A percentile compares a stretch with the other conserved stretches of the same genome.
phyloP scores from a whole-genome alignment of 306 rosid species.

The Hippophae tibetana region DNA sequence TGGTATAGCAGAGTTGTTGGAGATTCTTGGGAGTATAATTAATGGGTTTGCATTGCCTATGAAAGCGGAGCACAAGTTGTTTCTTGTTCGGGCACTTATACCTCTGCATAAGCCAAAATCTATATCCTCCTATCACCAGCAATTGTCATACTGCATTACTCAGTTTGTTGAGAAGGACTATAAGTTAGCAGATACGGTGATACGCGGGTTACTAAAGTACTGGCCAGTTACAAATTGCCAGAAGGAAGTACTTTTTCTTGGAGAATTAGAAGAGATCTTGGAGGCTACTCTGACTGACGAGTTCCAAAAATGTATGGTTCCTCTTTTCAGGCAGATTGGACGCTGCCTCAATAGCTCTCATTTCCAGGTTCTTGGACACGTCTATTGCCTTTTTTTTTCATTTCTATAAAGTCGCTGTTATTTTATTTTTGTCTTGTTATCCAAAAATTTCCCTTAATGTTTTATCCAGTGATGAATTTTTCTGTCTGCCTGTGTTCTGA shows the following conservation, averaged over 20 bases:
- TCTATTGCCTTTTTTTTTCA: neutral
- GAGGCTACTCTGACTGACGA: conserved; percentile 41
- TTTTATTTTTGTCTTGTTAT: no score
- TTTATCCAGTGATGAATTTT: no score
- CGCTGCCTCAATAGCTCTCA: conserved; percentile 66
- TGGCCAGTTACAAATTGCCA: conserved; percentile 71
- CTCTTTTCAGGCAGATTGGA: conserved; percentile 54
- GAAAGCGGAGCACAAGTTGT: no score
- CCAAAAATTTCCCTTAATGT: no score
- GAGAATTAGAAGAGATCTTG: conserved; percentile 54
- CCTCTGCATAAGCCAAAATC: conserved; percentile 62
- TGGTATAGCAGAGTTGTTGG: conserved; percentile 57
- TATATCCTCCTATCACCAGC: conserved; percentile 37
- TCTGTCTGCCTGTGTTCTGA: no score
- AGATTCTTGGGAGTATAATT: conserved; percentile 8
- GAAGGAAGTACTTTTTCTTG: conserved; percentile 66
- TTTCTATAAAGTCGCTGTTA: no score
- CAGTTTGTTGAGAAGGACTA: conserved; percentile 68
- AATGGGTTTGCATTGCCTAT: no score
- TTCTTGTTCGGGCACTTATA: conserved; percentile 36
- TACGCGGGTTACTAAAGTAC: conserved; percentile 55
- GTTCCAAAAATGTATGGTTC: conserved; percentile 34
- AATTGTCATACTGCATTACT: conserved; percentile 46
- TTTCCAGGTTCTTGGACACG: conserved; percentile 43
- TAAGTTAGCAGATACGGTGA: conserved; percentile 53